Percentiles rank a stretch among this genome's conserved stretches.
Evolutionary conservation across 352 stramenopile genomes (phyloP).

Genomic region (Pythium myriotylum): DNA sequence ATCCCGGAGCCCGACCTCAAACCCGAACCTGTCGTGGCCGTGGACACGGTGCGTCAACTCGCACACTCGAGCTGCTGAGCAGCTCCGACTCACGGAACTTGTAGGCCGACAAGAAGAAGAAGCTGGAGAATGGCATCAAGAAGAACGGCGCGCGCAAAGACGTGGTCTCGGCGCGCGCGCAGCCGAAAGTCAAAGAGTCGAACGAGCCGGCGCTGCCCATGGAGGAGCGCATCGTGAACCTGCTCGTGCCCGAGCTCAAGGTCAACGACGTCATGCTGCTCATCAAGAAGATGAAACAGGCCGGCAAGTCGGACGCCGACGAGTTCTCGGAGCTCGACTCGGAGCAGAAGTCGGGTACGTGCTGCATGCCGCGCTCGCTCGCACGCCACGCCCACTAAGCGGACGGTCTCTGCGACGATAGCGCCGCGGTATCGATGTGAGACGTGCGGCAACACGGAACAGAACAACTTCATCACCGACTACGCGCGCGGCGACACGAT

Average conservation of each 20-base stretch:
- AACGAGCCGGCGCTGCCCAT: constrained; percentile 73
- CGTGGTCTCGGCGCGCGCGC: constrained; percentile 25
- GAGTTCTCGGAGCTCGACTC: constrained; percentile 87
- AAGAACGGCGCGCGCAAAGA: constrained; percentile 43
- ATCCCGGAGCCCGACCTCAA: constrained; percentile 32
- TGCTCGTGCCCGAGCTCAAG: constrained; percentile 84
- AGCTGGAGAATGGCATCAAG: constrained; percentile 27
- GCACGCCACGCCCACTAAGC: neutral
- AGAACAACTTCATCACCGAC: constrained; percentile 91
- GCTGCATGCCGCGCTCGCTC: neutral
- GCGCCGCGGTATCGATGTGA: constrained; percentile 84
- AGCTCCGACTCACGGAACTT: no score
- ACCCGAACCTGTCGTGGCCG: neutral
- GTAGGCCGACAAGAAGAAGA: constrained; percentile 42
- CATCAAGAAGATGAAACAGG: constrained; percentile 90
- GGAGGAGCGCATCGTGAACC: constrained; percentile 88
- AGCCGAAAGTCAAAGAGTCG: constrained; percentile 38
- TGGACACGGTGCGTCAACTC: constrained; percentile 3
- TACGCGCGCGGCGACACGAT: constrained; percentile 88
- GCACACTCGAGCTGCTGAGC: neutral
- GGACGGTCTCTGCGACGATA: constrained; percentile 15
- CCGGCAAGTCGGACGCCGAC: constrained; percentile 86
- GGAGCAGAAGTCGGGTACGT: constrained; percentile 81
- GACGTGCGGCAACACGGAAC: constrained; percentile 86
- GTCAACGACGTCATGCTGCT: constrained; percentile 88